Conservation (phyloP, 768 basidiomycete genomes). For the Tylopilus subfusipes region DNA sequence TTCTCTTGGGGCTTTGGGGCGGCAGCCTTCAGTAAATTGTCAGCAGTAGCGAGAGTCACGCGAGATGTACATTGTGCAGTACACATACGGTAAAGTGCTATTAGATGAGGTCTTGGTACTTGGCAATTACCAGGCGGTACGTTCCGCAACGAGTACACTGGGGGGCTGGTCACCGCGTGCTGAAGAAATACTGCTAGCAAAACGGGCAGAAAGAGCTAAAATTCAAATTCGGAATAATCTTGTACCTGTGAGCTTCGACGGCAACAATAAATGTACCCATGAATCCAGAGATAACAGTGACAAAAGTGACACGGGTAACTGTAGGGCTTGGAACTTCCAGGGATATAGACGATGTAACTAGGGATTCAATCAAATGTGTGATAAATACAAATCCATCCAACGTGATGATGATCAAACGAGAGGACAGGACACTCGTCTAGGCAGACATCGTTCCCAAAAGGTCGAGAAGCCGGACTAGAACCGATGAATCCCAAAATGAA, state of each 20-base stretch:
- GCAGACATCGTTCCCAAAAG: constrained; percentile 22
- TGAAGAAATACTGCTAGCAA: background rate
- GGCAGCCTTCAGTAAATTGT: too few species aligned
- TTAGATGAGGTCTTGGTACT: too few species aligned
- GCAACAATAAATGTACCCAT: background rate
- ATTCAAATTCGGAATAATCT: background rate
- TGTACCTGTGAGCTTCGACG: background rate
- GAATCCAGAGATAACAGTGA: background rate
- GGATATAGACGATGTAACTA: constrained; percentile 13
- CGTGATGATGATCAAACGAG: constrained; percentile 29
- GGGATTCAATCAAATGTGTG: constrained; percentile 16
- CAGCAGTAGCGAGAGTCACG: too few species aligned
- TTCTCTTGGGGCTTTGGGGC: too few species aligned
- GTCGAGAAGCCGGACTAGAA: background rate
- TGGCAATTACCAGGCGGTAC: too few species aligned
- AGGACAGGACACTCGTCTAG: constrained; percentile 25
- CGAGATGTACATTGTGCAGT: too few species aligned
- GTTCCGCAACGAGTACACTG: background rate
- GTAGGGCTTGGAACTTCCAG: constrained; percentile 1
- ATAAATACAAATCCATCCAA: constrained; percentile 25
- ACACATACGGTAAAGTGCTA: too few species aligned
- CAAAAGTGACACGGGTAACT: constrained; percentile 3
- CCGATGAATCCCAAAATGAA: constrained; percentile 1
- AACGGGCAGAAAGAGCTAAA: background rate
- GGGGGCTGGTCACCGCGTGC: background rate